Base-by-base conservation (phyloP, 2,329 filamentous ascomycete genomes). In the Phoma sp. region DNA sequence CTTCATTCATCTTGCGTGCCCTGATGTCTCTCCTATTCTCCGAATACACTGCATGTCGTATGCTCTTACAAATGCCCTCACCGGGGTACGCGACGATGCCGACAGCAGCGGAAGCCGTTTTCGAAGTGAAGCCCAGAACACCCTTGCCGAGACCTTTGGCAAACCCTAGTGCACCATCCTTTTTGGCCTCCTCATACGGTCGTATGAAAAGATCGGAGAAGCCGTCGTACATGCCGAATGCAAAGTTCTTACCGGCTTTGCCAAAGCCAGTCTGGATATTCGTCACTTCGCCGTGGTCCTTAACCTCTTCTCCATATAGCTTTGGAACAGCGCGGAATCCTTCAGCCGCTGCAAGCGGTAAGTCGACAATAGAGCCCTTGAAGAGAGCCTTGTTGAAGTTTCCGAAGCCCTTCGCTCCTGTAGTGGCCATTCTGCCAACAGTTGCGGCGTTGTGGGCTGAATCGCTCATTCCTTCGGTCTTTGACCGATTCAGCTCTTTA, bases 291-390 rank as follows among this genome's bases (percentile, higher is more conserved):
- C 69, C 69, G 31, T 76, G 65, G 4, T 75, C 63, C 22, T 63
- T 61, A 2, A 73, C 63, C 15, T 73, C 61, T 25, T 77, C 74
- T 1, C 76, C 75, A 46, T 76, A 78, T 2, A 78, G 50, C n/a
- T 57, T 68, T 0, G 77, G 77, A 0, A 73, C 59, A 2, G 68
- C 66, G 19, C 70, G 68, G 6, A 78, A 55, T 0, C 76, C 76
- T 40, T 78, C 73, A 0, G 75, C 58, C 6, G 71, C 49, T 4
- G 77, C 76, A 2, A 74, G 58, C 0, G 76, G 76, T n/a, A 78
- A 57, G 38, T 77, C 74, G 2, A 78, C 68, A 1, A 74, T n/a
- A 2, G 43, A 17, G 6, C 55, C 58, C 52, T 76, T 66, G 43
- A 61, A 61, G 12, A 65, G 22, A 6, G 49, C 45, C 15, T 40